phyloP scores from a whole-genome alignment of 202 grass and related monocot species.

The Eragrostis tef region DNA sequence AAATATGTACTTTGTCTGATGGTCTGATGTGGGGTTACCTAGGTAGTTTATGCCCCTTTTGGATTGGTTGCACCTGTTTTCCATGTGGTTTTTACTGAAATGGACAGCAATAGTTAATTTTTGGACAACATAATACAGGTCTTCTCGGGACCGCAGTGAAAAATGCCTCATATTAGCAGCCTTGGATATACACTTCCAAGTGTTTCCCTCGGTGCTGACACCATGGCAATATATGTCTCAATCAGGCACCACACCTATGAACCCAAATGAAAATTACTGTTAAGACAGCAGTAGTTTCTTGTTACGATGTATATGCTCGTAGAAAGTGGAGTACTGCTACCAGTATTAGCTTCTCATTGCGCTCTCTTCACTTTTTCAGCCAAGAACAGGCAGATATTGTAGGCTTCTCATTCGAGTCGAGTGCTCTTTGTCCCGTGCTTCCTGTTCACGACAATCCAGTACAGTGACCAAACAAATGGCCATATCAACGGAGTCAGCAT shows the following conservation, averaged over 20 bases:
- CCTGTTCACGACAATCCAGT: not conserved
- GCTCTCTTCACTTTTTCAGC: not conserved
- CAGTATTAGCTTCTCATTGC: not conserved
- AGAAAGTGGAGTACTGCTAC: not conserved
- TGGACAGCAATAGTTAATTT: not conserved
- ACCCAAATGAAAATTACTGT: not conserved
- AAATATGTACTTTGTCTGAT: not conserved
- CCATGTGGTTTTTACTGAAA: not conserved
- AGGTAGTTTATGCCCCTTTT: not conserved
- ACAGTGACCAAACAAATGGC: constrained; percentile 32
- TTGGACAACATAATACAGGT: not conserved
- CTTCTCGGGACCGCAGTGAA: not conserved
- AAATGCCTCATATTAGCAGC: not conserved
- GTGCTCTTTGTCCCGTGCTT: no score
- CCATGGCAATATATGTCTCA: not conserved
- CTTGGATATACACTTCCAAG: not conserved
- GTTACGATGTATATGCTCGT: not conserved
- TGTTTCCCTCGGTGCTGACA: constrained; percentile 4
- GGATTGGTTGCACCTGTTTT: not conserved
- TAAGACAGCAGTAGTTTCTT: not conserved
- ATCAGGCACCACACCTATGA: not conserved
- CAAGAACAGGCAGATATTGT: not conserved
- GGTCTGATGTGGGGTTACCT: not conserved
- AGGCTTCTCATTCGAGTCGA: constrained; percentile 7
- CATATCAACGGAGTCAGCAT: constrained; percentile 33